Conservation (phyloP, 2,329 filamentous ascomycete genomes). For the Sphaerulina vaccinii region DNA sequence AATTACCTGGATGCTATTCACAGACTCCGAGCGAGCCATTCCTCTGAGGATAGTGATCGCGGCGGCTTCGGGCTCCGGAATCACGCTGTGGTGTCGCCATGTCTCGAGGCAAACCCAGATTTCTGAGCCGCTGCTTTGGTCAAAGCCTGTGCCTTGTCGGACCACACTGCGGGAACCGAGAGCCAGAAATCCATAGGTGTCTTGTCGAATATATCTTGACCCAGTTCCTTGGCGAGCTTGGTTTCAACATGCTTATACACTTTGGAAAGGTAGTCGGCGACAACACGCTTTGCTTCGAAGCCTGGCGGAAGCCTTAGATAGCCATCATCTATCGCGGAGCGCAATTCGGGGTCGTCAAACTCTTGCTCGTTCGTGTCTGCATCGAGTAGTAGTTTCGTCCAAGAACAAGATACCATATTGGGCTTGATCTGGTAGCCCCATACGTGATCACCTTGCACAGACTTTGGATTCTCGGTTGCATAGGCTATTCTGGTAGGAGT, state of each 20-base stretch:
- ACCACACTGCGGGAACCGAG: constrained; percentile 33
- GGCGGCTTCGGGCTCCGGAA: constrained; percentile 31
- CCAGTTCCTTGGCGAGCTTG: constrained; percentile 10
- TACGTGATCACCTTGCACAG: not conserved
- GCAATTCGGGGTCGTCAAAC: constrained; percentile 17
- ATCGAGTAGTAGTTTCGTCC: constrained; percentile 23
- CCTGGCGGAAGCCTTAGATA: constrained; percentile 15
- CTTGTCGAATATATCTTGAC: constrained; percentile 13
- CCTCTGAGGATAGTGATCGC: constrained; percentile 19
- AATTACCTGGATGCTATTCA: constrained; percentile 11
- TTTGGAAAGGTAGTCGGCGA: constrained; percentile 9
- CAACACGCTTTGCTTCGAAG: constrained; percentile 11
- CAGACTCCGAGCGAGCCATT: constrained; percentile 9
- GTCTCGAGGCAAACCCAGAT: constrained; percentile 26
- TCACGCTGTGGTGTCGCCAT: constrained; percentile 26
- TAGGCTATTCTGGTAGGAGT: constrained; percentile 22
- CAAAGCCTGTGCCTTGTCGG: constrained; percentile 25
- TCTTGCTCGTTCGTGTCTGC: not conserved
- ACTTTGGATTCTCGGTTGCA: constrained; percentile 15
- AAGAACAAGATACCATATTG: constrained; percentile 18
- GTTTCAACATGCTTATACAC: constrained; percentile 15
- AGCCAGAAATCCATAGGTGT: constrained; percentile 31
- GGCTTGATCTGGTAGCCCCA: constrained; percentile 19
- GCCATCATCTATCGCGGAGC: constrained; percentile 17
- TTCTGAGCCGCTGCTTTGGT: constrained; percentile 24